Base-by-base conservation (phyloP, 495 filamentous ascomycete species). In the Lineolata rhizophorae region DNA sequence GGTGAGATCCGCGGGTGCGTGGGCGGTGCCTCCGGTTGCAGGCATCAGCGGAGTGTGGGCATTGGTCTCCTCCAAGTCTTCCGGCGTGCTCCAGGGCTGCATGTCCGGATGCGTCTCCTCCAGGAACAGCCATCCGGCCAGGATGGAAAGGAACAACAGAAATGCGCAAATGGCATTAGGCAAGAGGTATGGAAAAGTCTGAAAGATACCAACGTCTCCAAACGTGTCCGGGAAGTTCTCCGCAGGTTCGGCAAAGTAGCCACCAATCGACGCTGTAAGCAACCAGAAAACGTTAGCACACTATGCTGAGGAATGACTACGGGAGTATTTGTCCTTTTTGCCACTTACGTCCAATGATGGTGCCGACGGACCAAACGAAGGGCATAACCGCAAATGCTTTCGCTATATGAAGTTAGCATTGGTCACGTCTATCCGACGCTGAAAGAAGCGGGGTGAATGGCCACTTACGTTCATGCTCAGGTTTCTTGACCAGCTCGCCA, bases 281-380 rank as follows among this genome's bases (percentile, higher is more conserved):
- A n/a, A n/a, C 38, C 41, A 28, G 4, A 12, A 8, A 33, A 21
- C 27, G 5, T 43, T 29, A 34, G 34, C 30, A 36, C 20, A 5
- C 3, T 6, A 18, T 28, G 1, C 15, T 19, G 24, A 27, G n/a
- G 19, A 43, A 21, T 1, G 24, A n/a, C 8, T 5, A 8, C 4
- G 10, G 2, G 5, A 25, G 19, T 16, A 30, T 38, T 41, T 41
- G 41, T n/a, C n/a, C n/a, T n/a, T n/a, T n/a, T n/a, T n/a, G n/a
- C 41, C n/a, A n/a, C n/a, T n/a, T n/a, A n/a, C n/a, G 79, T 4
- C 80, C 80, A 35, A 84, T 64, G 35, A 84, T 84, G 13, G 77
- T 83, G 20, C 78, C 80, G 36, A 90, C 71, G 18, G 66, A 73
- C 80, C 79, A 90, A 19, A 84, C 73, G 49, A 85, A 85, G 9